Percentiles rank a stretch among this genome's conserved stretches.
Evolutionary conservation across 2,329 filamentous ascomycete genomes (phyloP).

Genomic region (Aureobasidium vineae): DNA sequence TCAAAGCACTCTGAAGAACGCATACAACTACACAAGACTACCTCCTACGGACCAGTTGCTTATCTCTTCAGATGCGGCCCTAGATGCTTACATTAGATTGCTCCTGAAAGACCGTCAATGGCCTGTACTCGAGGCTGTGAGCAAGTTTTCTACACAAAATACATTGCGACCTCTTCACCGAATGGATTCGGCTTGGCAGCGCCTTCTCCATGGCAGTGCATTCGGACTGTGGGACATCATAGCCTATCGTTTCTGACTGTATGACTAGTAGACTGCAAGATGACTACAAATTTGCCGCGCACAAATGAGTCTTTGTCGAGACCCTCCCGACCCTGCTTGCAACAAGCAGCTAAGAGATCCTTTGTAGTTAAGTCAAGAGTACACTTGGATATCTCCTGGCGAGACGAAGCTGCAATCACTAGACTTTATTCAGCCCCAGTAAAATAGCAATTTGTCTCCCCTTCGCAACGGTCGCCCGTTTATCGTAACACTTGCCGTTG

Average conservation of each 20-base stretch:
- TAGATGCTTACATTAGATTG: not conserved
- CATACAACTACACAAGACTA: not conserved
- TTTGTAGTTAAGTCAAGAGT: not conserved
- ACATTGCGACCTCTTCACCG: not conserved
- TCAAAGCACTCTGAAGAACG: too few species aligned
- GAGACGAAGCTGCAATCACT: not conserved
- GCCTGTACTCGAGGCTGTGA: not conserved
- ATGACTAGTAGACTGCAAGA: not conserved
- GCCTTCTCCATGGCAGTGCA: not conserved
- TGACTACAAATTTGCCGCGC: not conserved
- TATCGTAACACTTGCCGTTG: constrained; percentile 7
- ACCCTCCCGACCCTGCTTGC: not conserved
- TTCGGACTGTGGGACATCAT: not conserved
- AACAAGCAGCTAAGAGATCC: not conserved
- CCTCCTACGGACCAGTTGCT: not conserved
- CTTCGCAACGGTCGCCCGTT: constrained; percentile 16
- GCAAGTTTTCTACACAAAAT: not conserved
- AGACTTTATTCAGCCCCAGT: constrained; percentile 6
- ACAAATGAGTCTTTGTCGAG: not conserved
- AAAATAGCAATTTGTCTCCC: not conserved
- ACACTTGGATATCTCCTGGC: not conserved
- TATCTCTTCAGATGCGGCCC: too few species aligned
- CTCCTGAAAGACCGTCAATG: not conserved
- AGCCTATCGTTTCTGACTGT: not conserved
- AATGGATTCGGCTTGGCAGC: not conserved